Conservation (phyloP, 31 red algal genomes). For the Odonthalia washingtoniensis region DNA sequence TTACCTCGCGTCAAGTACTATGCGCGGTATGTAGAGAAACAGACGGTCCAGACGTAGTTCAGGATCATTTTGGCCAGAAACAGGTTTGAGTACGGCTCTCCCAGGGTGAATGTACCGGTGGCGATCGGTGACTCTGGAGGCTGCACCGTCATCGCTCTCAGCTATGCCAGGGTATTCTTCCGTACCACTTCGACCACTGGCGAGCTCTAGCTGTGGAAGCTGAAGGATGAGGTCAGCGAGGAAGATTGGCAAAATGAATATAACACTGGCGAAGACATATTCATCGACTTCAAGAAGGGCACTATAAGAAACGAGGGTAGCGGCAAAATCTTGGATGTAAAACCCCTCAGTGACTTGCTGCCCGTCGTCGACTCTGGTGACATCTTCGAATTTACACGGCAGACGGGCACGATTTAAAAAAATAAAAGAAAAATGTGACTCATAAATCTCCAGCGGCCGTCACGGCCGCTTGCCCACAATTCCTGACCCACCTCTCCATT, state of each 20-base stretch:
- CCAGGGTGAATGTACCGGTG: conserved; percentile 93
- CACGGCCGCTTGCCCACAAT: no score
- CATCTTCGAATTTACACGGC: conserved; percentile 94
- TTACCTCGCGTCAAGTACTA: conserved; percentile 72
- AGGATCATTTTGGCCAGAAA: conserved; percentile 89
- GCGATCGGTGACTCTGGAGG: conserved; percentile 91
- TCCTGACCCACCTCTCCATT: no score
- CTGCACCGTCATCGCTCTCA: conserved; percentile 78
- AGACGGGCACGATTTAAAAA: conserved; percentile 89
- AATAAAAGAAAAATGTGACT: no score
- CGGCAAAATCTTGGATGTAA: conserved; percentile 68
- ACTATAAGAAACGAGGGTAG: conserved; percentile 65
- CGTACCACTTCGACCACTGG: conserved; percentile 95
- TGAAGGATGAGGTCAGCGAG: no score
- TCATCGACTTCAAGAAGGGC: conserved; percentile 81
- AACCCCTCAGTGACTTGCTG: conserved; percentile 84
- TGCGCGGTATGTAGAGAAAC: conserved; percentile 68
- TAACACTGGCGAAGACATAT: conserved; percentile 77
- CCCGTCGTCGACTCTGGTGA: conserved; percentile 96
- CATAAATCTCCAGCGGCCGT: no score
- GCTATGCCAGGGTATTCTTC: conserved; percentile 85
- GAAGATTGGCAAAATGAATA: conserved; percentile 74
- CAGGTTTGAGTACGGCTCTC: conserved; percentile 94
- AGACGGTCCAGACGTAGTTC: conserved; percentile 60
- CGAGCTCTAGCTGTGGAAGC: conserved; percentile 97